Conservation (phyloP, 345 rosid species). For the Gynandropsis gynandra region DNA sequence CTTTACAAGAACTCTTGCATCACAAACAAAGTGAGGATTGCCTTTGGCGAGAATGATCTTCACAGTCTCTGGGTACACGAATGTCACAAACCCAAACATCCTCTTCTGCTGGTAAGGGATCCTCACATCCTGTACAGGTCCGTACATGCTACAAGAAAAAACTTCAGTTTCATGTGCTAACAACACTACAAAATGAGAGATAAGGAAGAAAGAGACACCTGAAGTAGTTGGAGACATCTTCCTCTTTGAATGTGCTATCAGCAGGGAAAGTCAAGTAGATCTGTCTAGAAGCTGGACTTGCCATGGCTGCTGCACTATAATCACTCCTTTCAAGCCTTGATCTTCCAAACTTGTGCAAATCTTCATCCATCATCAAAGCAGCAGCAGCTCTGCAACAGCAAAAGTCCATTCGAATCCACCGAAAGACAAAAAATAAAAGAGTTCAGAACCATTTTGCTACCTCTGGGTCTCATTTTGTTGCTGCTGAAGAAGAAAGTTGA, state of each 20-base stretch:
- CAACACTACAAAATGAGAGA: background rate
- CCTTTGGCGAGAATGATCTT: conserved; percentile 69
- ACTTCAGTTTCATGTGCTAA: background rate
- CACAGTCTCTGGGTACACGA: conserved; percentile 61
- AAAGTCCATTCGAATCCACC: background rate
- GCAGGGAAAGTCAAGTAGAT: conserved; percentile 96
- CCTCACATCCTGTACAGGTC: conserved; percentile 74
- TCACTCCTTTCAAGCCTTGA: conserved; percentile 74
- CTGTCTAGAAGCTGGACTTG: conserved; percentile 39
- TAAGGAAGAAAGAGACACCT: conserved; percentile 35
- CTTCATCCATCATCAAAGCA: conserved; percentile 67
- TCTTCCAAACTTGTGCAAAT: conserved; percentile 55
- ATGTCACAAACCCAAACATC: conserved; percentile 74
- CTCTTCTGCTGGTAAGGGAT: conserved; percentile 80
- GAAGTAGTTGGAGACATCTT: conserved; percentile 88
- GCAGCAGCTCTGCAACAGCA: conserved; percentile 42
- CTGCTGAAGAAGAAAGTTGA: conserved; percentile 55
- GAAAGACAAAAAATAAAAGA: background rate
- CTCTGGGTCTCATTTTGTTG: conserved; percentile 67
- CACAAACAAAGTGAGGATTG: conserved; percentile 68
- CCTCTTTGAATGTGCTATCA: conserved; percentile 87
- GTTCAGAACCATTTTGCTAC: conserved; percentile 19
- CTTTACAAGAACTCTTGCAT: conserved; percentile 67
- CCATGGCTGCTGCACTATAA: background rate
- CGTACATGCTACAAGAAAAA: conserved; percentile 38